Percentiles rank a stretch among this genome's conserved stretches.
Evolutionary conservation across 768 basidiomycete species (phyloP).

Genomic region (Tulasnella sp.): DNA sequence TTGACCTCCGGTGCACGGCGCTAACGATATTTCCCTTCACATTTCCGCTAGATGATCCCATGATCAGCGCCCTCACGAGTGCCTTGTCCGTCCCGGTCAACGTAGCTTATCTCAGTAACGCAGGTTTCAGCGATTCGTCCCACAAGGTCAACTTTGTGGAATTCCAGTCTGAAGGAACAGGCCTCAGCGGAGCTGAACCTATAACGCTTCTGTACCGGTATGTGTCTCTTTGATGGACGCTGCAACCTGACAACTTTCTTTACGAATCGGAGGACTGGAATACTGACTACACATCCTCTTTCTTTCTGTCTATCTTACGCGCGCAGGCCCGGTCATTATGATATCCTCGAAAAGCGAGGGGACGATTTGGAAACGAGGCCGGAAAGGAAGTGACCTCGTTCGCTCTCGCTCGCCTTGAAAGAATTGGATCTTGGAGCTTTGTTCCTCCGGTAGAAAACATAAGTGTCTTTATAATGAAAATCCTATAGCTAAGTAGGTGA

Average conservation of each 20-base stretch:
- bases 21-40: conserved; percentile 18
- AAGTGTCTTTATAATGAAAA: not conserved
- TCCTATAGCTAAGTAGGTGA: not conserved
- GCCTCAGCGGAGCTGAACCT: conserved; percentile 45
- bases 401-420: not conserved
- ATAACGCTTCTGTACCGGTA: conserved; percentile 74
- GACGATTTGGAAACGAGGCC: not conserved
- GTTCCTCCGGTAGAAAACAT: not conserved
- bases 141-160: conserved; percentile 60
- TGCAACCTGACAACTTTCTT: conserved; percentile 20
- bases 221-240: conserved; percentile 32
- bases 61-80: conserved; percentile 70
- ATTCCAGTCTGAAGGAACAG: conserved; percentile 50
- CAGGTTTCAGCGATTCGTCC: conserved; percentile 46
- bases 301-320: not conserved
- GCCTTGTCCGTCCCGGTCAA: conserved; percentile 64
- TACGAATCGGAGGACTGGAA: conserved; percentile 19
- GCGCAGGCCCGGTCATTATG: conserved; percentile 80
- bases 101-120: conserved; percentile 67
- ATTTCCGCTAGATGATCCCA: conserved; percentile 61
- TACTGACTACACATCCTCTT: too few relatives aligned
- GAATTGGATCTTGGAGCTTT: not conserved
- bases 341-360: conserved; percentile 50
- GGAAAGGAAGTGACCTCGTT: not conserved
- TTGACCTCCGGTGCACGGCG: not conserved